Base-by-base conservation (phyloP, 345 rosid species). In the Syzygium aqueum region DNA sequence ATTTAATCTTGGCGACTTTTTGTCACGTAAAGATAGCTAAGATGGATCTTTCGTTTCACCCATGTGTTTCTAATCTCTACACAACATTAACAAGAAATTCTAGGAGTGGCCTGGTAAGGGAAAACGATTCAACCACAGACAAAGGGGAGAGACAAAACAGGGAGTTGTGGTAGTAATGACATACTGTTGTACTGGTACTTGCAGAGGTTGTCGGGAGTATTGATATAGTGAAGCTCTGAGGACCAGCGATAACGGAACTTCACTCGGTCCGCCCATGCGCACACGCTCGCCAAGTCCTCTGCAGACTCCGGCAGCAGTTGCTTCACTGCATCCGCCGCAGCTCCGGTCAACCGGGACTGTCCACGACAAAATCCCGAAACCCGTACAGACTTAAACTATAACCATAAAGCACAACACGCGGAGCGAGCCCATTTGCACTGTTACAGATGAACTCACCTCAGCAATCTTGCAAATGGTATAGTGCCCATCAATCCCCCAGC, bases 401-500 rank as follows among this genome's bases (percentile, higher is more conserved):
- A 28, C 51, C 13, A 53, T 40, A 80, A 16, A 33, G 1, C 53
- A 53, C 56, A 52, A n/a, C 40, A 1, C 33, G 12, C 33, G 28
- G 54, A 53, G 19, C 46, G 3, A 19, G 19, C 46, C 22, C 5
- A 80, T 50, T 9, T 43, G 27, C 51, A 28, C 0, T 11, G 51
- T 22, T 33, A 8, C 7, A 27, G 52, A 6, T 6, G 21, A 9
- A 7, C 85, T 14, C 30, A 96, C 97, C 96, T 95, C 96, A 88
- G 98, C 98, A 52, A 97, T 94, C 90, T 83, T 93, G 88, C 99
- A 97, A 59, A 91, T 33, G 51, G 93, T 90, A 50, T 91, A 85
- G 61, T 97, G 98, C n/a, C 98, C 99, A 56, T 96, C 97, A 67
- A 22, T 86, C 50, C 98, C 96, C 98, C 99, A 95, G 4, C 92